Percentiles rank a stretch among this genome's conserved stretches.
phyloP scores from a whole-genome alignment of 2,329 filamentous ascomycete genomes.

The Monosporascus sp. region DNA sequence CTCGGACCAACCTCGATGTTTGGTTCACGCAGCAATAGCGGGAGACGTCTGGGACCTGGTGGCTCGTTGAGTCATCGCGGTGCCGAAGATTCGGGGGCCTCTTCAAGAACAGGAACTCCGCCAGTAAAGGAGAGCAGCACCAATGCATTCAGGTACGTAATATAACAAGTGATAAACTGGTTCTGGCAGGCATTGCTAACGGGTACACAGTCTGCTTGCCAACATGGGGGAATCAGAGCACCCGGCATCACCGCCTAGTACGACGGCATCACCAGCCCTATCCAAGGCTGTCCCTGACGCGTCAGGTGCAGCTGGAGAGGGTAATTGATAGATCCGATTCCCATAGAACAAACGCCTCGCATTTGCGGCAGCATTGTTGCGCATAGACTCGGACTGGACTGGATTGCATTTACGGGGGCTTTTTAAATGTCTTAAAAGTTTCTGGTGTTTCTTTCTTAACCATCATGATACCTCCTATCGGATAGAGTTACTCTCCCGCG shows the following conservation, averaged over 20 bases:
- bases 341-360: slow-evolving; percentile 29
- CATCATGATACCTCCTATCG: slow-evolving; percentile 38
- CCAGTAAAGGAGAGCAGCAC: slow-evolving; percentile 63
- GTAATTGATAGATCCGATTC: slow-evolving; percentile 40
- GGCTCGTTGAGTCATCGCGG: slow-evolving; percentile 61
- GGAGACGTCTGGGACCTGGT: slow-evolving; percentile 72
- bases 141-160: slow-evolving; percentile 88
- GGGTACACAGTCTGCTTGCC: slow-evolving; percentile 45
- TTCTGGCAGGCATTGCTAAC: slow-evolving; percentile 23
- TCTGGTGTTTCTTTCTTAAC: slow-evolving; percentile 28
- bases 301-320: slow-evolving; percentile 41
- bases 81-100: slow-evolving; percentile 79
- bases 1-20: slow-evolving; percentile 86
- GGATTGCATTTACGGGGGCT: slow-evolving; percentile 40
- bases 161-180: too few relatives aligned
- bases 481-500: slow-evolving; percentile 26
- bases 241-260: slow-evolving; percentile 65
- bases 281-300: slow-evolving; percentile 56
- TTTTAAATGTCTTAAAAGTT: slow-evolving; percentile 40
- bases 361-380: slow-evolving; percentile 33
- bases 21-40: slow-evolving; percentile 84
- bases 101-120: slow-evolving; percentile 85
- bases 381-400: slow-evolving; percentile 38
- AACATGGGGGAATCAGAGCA: slow-evolving; percentile 55
- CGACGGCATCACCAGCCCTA: slow-evolving; percentile 60